Evolutionary conservation across 2,329 filamentous ascomycete species (phyloP).

Genomic region (Cucurbitaria berberidis): DNA sequence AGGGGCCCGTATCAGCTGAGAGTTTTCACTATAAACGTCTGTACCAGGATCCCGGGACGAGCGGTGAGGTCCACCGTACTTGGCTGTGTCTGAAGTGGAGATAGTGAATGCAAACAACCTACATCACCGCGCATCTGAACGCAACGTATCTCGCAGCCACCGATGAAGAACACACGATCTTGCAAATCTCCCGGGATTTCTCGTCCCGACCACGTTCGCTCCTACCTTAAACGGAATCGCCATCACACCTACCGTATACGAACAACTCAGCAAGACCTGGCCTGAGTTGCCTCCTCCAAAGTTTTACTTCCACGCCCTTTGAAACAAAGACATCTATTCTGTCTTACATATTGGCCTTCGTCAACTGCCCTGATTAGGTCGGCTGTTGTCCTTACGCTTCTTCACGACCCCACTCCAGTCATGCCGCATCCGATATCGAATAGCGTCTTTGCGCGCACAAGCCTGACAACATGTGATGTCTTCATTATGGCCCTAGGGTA

Average conservation of each 20-base stretch:
- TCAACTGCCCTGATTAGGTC: not conserved
- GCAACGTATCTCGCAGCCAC: not conserved
- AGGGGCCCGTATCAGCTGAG: slow-evolving; percentile 5
- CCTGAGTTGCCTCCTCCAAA: not conserved
- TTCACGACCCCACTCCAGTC: not conserved
- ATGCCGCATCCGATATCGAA: slow-evolving; percentile 40
- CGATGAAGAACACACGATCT: slow-evolving; percentile 11
- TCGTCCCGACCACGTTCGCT: slow-evolving; percentile 12
- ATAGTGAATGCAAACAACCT: not conserved
- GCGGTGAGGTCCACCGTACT: slow-evolving; percentile 28
- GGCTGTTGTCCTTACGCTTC: not conserved
- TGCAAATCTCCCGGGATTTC: slow-evolving; percentile 1
- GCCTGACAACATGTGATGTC: slow-evolving; percentile 42
- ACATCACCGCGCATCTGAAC: not conserved
- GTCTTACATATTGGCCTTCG: not conserved
- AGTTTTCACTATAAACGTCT: not conserved
- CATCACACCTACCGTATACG: not conserved
- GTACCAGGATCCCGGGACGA: not conserved
- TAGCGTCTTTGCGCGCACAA: slow-evolving; percentile 40
- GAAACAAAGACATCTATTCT: not conserved
- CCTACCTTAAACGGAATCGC: not conserved
- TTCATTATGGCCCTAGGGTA: slow-evolving; percentile 40
- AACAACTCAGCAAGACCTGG: not conserved
- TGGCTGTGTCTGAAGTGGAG: not conserved
- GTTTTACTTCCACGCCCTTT: not conserved